Evolutionary conservation across 1,284 basidiomycete species (phyloP).

Genomic region (Apiotrichum gracile): DNA sequence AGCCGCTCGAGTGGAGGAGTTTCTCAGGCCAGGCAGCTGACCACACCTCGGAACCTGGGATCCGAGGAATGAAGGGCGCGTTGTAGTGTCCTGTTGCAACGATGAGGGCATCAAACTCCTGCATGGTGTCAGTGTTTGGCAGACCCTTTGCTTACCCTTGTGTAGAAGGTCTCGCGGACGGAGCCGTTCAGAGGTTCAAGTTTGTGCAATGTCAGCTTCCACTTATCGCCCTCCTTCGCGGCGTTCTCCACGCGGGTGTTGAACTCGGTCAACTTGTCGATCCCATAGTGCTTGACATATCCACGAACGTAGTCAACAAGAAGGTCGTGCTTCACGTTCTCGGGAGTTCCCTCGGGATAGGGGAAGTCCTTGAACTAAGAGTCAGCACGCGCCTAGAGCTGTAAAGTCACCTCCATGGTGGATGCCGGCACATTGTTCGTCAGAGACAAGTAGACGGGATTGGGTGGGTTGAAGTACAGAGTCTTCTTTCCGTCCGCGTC

Average conservation of each 20-base stretch:
- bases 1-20: conserved; percentile 51
- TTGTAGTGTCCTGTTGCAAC: conserved; percentile 52
- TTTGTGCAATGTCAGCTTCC: conserved; percentile 33
- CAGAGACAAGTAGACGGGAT: conserved; percentile 50
- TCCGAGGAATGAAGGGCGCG: conserved; percentile 38
- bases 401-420: conserved; percentile 18
- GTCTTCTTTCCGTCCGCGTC: conserved; percentile 29
- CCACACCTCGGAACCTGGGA: conserved; percentile 48
- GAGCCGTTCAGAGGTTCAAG: conserved; percentile 47
- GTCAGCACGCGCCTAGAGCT: background rate
- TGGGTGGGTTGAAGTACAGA: conserved; percentile 44
- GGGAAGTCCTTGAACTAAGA: conserved; percentile 27
- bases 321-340: conserved; percentile 21
- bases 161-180: conserved; percentile 26
- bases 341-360: conserved; percentile 20
- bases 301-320: conserved; percentile 28
- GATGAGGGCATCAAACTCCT: conserved; percentile 53
- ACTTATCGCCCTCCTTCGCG: conserved; percentile 18
- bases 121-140: background rate
- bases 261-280: conserved; percentile 45
- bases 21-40: conserved; percentile 41
- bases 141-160: conserved; percentile 36
- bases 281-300: conserved; percentile 47
- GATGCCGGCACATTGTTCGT: conserved; percentile 50
- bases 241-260: conserved; percentile 53